These are phyloP conservation scores for Nitzschia palea DNA, from an alignment of 108 stramenopile species.

Conservation along the genomic window DNA sequence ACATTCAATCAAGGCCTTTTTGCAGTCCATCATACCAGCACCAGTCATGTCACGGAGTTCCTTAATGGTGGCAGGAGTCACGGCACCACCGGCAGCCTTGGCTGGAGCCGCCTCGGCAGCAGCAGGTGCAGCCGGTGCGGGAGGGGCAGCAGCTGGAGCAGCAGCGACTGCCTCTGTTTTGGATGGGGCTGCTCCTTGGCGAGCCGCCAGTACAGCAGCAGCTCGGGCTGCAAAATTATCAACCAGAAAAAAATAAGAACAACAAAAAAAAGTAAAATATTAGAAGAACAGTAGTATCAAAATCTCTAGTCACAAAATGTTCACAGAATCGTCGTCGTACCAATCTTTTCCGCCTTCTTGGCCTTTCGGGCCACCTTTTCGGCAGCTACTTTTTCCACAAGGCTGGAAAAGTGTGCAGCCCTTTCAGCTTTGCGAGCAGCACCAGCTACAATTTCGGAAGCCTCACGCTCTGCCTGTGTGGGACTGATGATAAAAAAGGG, in stretches of 20 bases:
- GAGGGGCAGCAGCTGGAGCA: neutral
- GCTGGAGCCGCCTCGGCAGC: slow-evolving; percentile 1
- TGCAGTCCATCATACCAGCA: slow-evolving; percentile 91
- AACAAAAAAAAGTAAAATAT: neutral
- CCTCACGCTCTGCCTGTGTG: slow-evolving; percentile 28
- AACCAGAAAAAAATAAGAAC: neutral
- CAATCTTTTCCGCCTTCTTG: slow-evolving; percentile 17
- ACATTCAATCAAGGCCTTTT: slow-evolving; percentile 69
- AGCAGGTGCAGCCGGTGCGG: neutral
- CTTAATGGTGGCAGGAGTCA: slow-evolving; percentile 64
- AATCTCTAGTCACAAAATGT: neutral
- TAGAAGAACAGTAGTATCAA: neutral
- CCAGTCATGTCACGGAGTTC: slow-evolving; percentile 72
- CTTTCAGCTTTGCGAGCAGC: slow-evolving; percentile 18
- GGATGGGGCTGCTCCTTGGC: neutral
- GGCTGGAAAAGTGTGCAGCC: neutral
- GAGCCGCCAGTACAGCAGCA: neutral
- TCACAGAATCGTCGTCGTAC: neutral
- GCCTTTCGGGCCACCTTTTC: slow-evolving; percentile 18
- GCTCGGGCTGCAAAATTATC: neutral
- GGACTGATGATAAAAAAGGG: neutral
- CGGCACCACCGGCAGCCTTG: neutral
- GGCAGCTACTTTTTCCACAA: slow-evolving; percentile 12
- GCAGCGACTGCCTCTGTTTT: neutral
- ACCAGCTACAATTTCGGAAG: slow-evolving; percentile 16